These are phyloP conservation scores for Globisporangium apiculatum DNA, from an alignment of 352 stramenopile genomes.

Conservation along the genomic window DNA sequence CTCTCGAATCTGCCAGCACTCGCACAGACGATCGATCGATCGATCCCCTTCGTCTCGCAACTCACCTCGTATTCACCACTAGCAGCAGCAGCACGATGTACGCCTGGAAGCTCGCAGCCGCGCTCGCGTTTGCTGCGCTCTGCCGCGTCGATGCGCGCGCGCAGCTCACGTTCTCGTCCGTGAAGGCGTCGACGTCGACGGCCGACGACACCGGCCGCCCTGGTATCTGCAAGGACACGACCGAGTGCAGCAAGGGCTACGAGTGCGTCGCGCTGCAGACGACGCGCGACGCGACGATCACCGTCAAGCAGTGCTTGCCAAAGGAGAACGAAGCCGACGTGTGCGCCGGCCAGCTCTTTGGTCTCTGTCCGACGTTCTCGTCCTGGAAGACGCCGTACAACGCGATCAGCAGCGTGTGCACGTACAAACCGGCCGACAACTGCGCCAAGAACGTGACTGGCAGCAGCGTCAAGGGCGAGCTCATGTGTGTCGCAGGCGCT, in stretches of 20 bases:
- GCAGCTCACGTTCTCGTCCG: conserved; percentile 6
- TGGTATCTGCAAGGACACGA: conserved; percentile 50
- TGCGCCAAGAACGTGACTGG: conserved; percentile 30
- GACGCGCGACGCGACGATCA: conserved; percentile 41
- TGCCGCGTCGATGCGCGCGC: conserved; percentile 13
- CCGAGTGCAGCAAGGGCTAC: conserved; percentile 49
- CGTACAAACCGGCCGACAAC: conserved; percentile 64
- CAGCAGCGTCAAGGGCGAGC: conserved; percentile 39
- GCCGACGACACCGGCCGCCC: conserved; percentile 19
- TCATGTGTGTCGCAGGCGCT: conserved; percentile 46
- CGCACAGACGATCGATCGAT: not conserved
- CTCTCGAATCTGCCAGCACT: not conserved
- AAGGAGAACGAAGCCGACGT: conserved; percentile 51
- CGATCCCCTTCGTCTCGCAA: no score
- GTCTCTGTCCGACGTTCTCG: conserved; percentile 63
- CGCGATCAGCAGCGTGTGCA: conserved; percentile 71
- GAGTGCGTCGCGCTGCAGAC: conserved; percentile 68
- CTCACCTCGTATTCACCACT: no score
- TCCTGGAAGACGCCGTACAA: conserved; percentile 63
- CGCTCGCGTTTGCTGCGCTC: conserved; percentile 27
- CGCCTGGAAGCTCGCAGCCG: conserved; percentile 27
- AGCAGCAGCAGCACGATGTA: conserved; percentile 25
- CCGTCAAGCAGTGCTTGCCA: conserved; percentile 68
- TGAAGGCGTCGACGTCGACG: conserved; percentile 4
- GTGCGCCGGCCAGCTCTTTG: conserved; percentile 54